These are phyloP conservation scores for Berkeleyomyces rouxiae DNA, from an alignment of 2,329 filamentous ascomycete genomes.

Conservation along the genomic window DNA sequence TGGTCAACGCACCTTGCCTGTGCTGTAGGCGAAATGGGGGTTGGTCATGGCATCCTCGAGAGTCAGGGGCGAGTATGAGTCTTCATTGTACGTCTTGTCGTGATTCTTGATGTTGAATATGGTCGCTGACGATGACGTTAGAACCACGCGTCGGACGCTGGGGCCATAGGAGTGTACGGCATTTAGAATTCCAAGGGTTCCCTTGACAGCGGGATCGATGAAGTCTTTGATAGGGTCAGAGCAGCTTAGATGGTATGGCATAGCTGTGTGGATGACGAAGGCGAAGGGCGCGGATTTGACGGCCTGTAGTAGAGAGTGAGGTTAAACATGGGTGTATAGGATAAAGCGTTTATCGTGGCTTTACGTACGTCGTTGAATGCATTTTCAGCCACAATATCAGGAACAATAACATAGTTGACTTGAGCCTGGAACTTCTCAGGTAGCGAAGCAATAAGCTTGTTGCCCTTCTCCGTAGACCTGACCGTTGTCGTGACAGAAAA, in stretches of 20 bases:
- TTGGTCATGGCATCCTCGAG: constrained; percentile 16
- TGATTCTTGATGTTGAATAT: constrained; percentile 25
- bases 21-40: constrained; percentile 19
- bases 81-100: constrained; percentile 17
- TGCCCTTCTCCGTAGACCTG: constrained; percentile 26
- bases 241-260: constrained; percentile 54
- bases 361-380: constrained; percentile 43
- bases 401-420: constrained; percentile 40
- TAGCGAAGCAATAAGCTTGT: constrained; percentile 26
- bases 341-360: constrained; percentile 20
- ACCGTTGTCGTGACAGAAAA: constrained; percentile 8
- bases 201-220: constrained; percentile 38
- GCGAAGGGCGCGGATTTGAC: constrained; percentile 37
- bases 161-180: constrained; percentile 29
- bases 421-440: constrained; percentile 15
- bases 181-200: constrained; percentile 32
- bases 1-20: constrained; percentile 18
- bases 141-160: constrained; percentile 45
- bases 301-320: neutral
- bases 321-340: constrained; percentile 16
- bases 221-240: constrained; percentile 31
- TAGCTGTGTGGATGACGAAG: constrained; percentile 57
- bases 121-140: constrained; percentile 32
- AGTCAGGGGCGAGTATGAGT: constrained; percentile 20
- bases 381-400: constrained; percentile 51